These are phyloP conservation scores for Pelargonium australe DNA, from an alignment of 441 rosid species.

Conservation along the genomic window DNA sequence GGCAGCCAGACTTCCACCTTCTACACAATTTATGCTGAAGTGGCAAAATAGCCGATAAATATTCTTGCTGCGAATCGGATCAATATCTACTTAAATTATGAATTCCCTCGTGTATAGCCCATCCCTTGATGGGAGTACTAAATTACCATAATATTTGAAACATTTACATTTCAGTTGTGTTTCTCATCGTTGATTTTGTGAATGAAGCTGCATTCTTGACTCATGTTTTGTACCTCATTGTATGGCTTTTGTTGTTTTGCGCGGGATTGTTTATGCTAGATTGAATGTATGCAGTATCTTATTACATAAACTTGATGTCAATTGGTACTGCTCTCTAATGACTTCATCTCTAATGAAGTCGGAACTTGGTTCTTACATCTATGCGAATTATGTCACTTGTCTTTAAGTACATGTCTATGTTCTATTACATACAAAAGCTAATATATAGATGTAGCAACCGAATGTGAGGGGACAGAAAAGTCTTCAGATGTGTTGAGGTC, in stretches of 20 bases:
- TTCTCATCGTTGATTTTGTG: not conserved
- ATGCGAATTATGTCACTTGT: not conserved
- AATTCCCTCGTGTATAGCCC: not conserved
- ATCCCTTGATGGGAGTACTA: not conserved
- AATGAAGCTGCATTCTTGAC: not conserved
- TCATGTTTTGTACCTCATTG: not conserved
- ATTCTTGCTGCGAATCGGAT: not conserved
- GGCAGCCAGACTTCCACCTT: conserved; percentile 7
- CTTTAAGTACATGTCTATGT: not conserved
- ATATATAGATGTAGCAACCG: not conserved
- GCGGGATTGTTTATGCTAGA: not conserved
- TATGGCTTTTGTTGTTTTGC: not conserved
- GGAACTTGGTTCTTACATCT: not conserved
- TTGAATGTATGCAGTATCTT: not conserved
- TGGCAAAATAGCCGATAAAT: not conserved
- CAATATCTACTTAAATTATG: not conserved
- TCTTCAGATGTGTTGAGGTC: not conserved
- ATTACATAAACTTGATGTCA: not conserved
- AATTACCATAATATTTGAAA: not conserved
- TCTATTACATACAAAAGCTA: not conserved
- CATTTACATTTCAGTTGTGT: not conserved
- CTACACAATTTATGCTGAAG: conserved; percentile 5
- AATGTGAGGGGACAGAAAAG: not conserved
- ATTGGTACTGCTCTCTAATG: too few relatives aligned
- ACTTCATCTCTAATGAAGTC: too few relatives aligned